phyloP scores from a whole-genome alignment of 1,139 yeast genomes.

The Hyphopichia khmerensis region DNA sequence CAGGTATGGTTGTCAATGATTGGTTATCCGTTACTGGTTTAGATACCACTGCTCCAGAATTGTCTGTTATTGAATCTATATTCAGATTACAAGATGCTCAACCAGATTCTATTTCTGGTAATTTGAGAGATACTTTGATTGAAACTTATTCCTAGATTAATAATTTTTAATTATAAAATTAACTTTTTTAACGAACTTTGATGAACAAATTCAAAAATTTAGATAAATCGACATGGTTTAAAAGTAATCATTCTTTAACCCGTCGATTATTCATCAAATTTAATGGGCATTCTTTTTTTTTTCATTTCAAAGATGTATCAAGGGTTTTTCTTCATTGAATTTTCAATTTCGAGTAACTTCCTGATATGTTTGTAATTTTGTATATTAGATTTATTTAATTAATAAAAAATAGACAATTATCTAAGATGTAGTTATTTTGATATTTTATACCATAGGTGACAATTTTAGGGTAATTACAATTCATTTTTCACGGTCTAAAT shows the following conservation, averaged over 20 bases:
- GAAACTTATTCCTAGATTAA: slow-evolving; percentile 65
- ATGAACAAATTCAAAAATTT: slow-evolving; percentile 1
- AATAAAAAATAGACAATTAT: background rate
- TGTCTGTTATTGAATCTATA: slow-evolving; percentile 93
- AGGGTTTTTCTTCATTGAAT: background rate
- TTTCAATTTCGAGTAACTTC: background rate
- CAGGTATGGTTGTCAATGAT: slow-evolving; percentile 98
- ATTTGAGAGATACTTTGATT: slow-evolving; percentile 85
- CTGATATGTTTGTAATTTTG: slow-evolving; percentile 3
- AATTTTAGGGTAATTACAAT: no score
- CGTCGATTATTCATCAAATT: background rate
- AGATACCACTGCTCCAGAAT: slow-evolving; percentile 98
- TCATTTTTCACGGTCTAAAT: no score
- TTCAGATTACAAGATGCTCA: slow-evolving; percentile 89
- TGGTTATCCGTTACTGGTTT: slow-evolving; percentile 97
- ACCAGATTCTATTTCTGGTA: slow-evolving; percentile 79
- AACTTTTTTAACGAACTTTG: background rate
- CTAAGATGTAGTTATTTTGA: no score
- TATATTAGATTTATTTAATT: slow-evolving; percentile 7
- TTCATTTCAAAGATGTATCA: background rate
- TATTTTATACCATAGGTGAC: no score
- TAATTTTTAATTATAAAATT: background rate
- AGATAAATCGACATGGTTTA: no score
- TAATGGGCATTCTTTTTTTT: background rate
- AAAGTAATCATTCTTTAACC: no score